phyloP scores from a whole-genome alignment of 352 stramenopile genomes.

The Lagenidium giganteum region DNA sequence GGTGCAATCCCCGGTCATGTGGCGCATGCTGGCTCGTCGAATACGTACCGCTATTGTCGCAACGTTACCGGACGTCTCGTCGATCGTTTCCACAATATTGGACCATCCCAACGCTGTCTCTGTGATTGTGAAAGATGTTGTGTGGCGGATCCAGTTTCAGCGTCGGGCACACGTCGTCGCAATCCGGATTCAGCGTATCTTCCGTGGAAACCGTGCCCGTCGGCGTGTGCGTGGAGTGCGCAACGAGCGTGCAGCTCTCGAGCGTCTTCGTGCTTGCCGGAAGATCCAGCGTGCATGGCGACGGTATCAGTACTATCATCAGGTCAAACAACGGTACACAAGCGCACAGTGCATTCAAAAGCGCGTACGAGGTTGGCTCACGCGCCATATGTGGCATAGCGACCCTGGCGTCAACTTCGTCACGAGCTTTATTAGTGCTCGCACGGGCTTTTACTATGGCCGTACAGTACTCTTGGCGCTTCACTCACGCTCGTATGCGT shows the following conservation, averaged over 20 bases:
- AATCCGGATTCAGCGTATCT: conserved; percentile 58
- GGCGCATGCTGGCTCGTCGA: too few species aligned
- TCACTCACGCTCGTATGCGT: conserved; percentile 45
- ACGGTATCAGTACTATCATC: conserved; percentile 30
- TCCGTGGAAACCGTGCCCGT: conserved; percentile 55
- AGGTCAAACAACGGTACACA: conserved; percentile 42
- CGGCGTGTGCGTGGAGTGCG: conserved; percentile 29
- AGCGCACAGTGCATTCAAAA: conserved; percentile 48
- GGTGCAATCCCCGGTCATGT: neutral
- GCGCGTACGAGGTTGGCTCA: conserved; percentile 56
- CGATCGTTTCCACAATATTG: conserved; percentile 3
- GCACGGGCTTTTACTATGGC: conserved; percentile 43
- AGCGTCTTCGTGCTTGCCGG: conserved; percentile 3
- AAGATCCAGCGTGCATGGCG: conserved; percentile 67
- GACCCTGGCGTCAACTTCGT: conserved; percentile 45
- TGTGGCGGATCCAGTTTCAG: conserved; percentile 61
- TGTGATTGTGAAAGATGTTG: conserved; percentile 32
- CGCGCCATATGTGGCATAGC: conserved; percentile 53
- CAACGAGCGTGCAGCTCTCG: conserved; percentile 29
- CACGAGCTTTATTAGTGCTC: conserved; percentile 29
- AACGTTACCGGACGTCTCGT: too few species aligned
- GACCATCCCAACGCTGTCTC: conserved; percentile 39
- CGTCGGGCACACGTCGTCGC: conserved; percentile 44
- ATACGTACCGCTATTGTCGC: neutral
- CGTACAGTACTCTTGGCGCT: conserved; percentile 34